Evolutionary conservation across 345 rosid genomes (phyloP).

Genomic region (Eucalyptus polyanthemos): DNA sequence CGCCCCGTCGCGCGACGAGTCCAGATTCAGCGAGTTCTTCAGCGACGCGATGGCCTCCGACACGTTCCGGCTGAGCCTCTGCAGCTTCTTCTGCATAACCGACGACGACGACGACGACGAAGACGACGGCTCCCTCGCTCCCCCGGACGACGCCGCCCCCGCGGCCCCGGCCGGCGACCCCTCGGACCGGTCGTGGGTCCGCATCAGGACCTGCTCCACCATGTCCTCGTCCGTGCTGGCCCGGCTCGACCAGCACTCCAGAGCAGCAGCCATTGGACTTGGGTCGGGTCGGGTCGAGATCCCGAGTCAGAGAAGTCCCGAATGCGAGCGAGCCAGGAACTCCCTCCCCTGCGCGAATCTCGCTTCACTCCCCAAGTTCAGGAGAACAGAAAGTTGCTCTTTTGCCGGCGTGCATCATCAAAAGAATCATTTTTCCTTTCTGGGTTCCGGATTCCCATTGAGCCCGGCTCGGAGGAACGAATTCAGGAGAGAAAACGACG

Average conservation of each 20-base stretch:
- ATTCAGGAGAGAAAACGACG: background rate
- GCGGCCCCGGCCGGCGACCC: background rate
- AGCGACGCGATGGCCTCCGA: slow-evolving; percentile 84
- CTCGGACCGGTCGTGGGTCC: slow-evolving; percentile 72
- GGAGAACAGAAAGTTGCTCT: background rate
- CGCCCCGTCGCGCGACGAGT: slow-evolving; percentile 31
- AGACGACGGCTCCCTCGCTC: background rate
- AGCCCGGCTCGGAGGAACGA: background rate
- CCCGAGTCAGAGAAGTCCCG: background rate
- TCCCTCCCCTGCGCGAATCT: background rate
- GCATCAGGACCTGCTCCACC: slow-evolving; percentile 94
- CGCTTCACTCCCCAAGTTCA: background rate
- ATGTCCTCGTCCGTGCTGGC: slow-evolving; percentile 79
- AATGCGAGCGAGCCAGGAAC: background rate
- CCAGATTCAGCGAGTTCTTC: slow-evolving; percentile 78
- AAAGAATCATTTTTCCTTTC: background rate
- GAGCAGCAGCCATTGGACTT: slow-evolving; percentile 71
- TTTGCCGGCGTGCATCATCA: background rate
- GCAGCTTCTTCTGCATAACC: slow-evolving; percentile 67
- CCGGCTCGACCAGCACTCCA: slow-evolving; percentile 95
- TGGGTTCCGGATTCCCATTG: background rate
- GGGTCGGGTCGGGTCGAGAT: background rate
- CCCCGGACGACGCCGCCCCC: slow-evolving; percentile 29
- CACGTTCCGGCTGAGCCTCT: slow-evolving; percentile 73
- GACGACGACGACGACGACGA: slow-evolving; percentile 1